Base-by-base conservation (phyloP, 1,139 yeast species). In the Pichiaceae sp. region DNA sequence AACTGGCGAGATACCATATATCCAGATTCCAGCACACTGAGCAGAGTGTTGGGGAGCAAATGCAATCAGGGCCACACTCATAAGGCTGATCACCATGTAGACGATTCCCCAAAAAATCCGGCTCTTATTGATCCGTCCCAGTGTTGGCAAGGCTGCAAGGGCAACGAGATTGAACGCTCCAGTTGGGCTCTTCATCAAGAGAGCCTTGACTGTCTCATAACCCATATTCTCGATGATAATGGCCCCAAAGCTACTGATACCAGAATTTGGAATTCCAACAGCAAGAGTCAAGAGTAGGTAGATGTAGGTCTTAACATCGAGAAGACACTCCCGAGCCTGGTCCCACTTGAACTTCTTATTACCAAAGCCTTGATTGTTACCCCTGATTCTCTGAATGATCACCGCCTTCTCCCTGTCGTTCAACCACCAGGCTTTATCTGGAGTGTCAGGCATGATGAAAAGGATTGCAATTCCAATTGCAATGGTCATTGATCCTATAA, bases 401-500 rank as follows among this genome's bases (percentile, higher is more conserved):
- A 57, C 42, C 15, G 47, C 40, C 38, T 59, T 66, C 34, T 68
- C 72, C 11, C 53, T 50, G 11, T 56, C 60, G 23, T 47, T 52
- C 32, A 66, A 54, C 47, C 61, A 63, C 70, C 70, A 64, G 2
- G 71, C 70, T 25, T 53, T 44, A 6, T 61, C 49, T 9, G 71
- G 71, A 28, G 53, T 49, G 48, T 64, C 67, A 15, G 70, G 71
- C 24, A 66, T 40, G 40, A 60, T 64, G 32, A 71, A 48, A 33
- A 57, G 53, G 32, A 72, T 57, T 18, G 62, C 41, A 15, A 68
- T 33, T 3, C 78, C 78, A 9, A 69, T 45, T 17, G 66, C 43
- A 14, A 70, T 59, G 1, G 78, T 66, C 41, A 70, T 60, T 16
- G 61, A 56, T 19, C 79, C 80, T 32, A 68, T 64, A 16, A 71